Evolutionary conservation across 2,329 filamentous ascomycete species (phyloP).

Genomic region (Gnomoniopsis smithogilvyi): DNA sequence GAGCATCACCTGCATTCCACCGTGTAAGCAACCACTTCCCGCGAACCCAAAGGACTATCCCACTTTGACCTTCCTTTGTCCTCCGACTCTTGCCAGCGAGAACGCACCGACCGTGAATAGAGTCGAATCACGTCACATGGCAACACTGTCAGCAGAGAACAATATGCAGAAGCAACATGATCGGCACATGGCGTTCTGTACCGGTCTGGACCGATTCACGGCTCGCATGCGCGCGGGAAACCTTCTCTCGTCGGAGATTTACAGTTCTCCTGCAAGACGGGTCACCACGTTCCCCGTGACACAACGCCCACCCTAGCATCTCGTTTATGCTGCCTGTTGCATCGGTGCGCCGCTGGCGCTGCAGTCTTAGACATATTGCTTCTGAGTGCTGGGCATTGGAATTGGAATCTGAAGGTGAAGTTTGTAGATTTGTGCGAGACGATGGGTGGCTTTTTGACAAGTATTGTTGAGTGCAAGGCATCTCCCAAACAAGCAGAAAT

Average conservation of each 20-base stretch:
- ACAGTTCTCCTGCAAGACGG: not conserved
- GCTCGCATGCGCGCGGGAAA: too few relatives aligned
- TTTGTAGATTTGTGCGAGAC: not conserved
- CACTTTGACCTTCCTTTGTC: too few relatives aligned
- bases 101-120: not conserved
- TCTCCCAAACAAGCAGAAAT: too few relatives aligned
- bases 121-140: not conserved
- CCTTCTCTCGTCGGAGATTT: not conserved
- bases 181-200: not conserved
- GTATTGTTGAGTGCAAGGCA: not conserved
- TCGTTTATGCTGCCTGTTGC: constrained; percentile 3
- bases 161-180: not conserved
- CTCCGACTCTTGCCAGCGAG: not conserved
- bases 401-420: not conserved
- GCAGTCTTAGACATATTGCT: not conserved
- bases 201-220: too few relatives aligned
- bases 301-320: not conserved
- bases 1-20: too few relatives aligned
- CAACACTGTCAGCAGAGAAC: not conserved
- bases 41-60: too few relatives aligned
- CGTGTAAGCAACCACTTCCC: too few relatives aligned
- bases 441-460: not conserved
- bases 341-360: not conserved
- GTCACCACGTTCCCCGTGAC: constrained; percentile 4
- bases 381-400: not conserved